These are phyloP conservation scores for Fraxinus velutina DNA, from an alignment of 305 asterid species.

Conservation along the genomic window DNA sequence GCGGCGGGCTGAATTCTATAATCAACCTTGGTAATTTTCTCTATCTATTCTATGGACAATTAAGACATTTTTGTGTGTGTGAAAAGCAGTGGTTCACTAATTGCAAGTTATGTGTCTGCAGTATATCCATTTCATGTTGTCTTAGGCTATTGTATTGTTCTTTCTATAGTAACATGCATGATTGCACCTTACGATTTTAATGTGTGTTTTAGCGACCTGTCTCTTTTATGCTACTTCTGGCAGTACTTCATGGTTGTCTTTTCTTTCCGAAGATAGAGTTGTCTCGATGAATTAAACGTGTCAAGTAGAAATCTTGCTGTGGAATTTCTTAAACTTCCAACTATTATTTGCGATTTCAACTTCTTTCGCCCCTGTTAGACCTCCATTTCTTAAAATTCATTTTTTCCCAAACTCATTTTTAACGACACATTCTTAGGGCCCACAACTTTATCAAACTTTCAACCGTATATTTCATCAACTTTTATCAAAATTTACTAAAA, in stretches of 20 bases:
- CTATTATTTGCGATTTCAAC: background rate
- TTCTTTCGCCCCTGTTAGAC: background rate
- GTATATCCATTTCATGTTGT: background rate
- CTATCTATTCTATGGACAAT: conserved; percentile 1
- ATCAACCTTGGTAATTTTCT: conserved; percentile 69
- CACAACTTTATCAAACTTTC: background rate
- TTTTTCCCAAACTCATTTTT: background rate
- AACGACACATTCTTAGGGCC: background rate
- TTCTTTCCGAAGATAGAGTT: background rate
- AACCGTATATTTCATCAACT: background rate
- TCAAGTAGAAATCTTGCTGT: background rate
- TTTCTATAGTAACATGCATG: background rate
- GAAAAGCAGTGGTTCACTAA: background rate
- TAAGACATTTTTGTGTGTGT: background rate
- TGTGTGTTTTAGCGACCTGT: background rate
- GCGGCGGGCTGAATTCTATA: conserved; percentile 68
- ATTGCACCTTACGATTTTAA: background rate
- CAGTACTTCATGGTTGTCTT: background rate
- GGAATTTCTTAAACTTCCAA: background rate
- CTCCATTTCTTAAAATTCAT: background rate
- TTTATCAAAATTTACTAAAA: background rate
- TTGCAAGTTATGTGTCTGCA: background rate
- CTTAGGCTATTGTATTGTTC: background rate
- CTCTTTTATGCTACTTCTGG: background rate
- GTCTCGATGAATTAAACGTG: background rate